Conservation (phyloP, 2,329 filamentous ascomycete genomes). For the Diplodia seriata region DNA sequence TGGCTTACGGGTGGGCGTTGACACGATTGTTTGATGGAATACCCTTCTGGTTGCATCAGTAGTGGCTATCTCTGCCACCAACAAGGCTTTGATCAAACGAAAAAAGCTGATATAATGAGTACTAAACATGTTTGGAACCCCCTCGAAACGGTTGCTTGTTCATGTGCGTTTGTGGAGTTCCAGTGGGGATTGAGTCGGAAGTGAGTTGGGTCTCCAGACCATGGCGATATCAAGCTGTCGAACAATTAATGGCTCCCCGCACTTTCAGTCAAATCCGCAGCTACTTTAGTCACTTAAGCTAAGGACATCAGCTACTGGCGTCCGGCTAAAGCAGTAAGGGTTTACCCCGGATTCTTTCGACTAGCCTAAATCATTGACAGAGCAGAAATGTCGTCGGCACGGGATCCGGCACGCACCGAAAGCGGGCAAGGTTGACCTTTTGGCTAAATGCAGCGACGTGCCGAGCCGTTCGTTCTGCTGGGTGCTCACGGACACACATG, state of each 20-base stretch:
- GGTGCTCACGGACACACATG: neutral
- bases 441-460: neutral
- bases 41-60: neutral
- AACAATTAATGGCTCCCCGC: neutral
- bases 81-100: neutral
- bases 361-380: slow-evolving; percentile 6
- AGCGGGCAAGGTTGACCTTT: too few relatives aligned
- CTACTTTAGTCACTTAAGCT: neutral
- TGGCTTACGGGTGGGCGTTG: neutral
- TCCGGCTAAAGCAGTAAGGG: slow-evolving; percentile 4
- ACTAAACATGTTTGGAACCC: neutral
- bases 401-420: neutral
- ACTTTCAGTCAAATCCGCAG: neutral
- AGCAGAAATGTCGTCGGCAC: neutral
- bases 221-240: neutral
- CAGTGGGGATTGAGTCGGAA: neutral
- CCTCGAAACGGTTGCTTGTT: neutral
- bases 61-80: neutral
- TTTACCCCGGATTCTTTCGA: slow-evolving; percentile 5
- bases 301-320: neutral
- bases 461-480: neutral
- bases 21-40: neutral
- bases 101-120: neutral
- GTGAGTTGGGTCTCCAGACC: neutral
- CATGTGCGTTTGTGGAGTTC: neutral